A percentile compares a stretch with the other conserved stretches of the same genome.
Conservation (phyloP, 2,329 filamentous ascomycete genomes). For the Pseudogymnoascus sp. region DNA sequence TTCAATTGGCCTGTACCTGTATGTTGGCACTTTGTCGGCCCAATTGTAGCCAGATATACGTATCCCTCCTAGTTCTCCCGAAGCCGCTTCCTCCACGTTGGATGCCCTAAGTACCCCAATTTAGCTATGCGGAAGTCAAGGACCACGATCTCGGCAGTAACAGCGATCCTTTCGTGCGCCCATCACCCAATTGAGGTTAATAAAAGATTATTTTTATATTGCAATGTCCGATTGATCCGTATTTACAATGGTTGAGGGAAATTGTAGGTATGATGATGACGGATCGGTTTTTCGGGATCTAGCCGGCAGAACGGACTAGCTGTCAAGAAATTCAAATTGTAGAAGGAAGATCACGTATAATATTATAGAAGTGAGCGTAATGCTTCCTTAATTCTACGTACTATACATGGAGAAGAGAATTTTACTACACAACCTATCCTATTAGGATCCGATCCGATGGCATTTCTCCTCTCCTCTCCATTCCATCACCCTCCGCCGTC, state of each 20-base stretch:
- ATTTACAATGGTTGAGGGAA: not conserved
- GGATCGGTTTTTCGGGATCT: not conserved
- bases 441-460: slow-evolving; percentile 12
- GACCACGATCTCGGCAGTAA: slow-evolving; percentile 4
- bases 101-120: slow-evolving; percentile 12
- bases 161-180: slow-evolving; percentile 5
- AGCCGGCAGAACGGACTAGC: not conserved
- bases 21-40: not conserved
- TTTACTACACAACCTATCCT: slow-evolving; percentile 12
- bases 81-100: slow-evolving; percentile 3
- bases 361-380: slow-evolving; percentile 12
- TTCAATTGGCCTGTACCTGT: not conserved
- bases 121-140: slow-evolving; percentile 1
- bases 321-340: not conserved
- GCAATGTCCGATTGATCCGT: not conserved
- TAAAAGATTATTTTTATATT: not conserved
- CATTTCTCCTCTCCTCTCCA: slow-evolving; percentile 12
- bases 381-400: slow-evolving; percentile 12
- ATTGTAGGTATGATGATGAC: not conserved
- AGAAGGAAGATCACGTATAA: slow-evolving; percentile 12
- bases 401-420: slow-evolving; percentile 12
- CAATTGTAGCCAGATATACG: slow-evolving; percentile 10
- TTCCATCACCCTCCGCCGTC: slow-evolving; percentile 9
- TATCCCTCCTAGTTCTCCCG: slow-evolving; percentile 9
- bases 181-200: slow-evolving; percentile 9